Evolutionary conservation across 306 rosid species (phyloP).

Genomic region (Fragaria nilgerrensis): DNA sequence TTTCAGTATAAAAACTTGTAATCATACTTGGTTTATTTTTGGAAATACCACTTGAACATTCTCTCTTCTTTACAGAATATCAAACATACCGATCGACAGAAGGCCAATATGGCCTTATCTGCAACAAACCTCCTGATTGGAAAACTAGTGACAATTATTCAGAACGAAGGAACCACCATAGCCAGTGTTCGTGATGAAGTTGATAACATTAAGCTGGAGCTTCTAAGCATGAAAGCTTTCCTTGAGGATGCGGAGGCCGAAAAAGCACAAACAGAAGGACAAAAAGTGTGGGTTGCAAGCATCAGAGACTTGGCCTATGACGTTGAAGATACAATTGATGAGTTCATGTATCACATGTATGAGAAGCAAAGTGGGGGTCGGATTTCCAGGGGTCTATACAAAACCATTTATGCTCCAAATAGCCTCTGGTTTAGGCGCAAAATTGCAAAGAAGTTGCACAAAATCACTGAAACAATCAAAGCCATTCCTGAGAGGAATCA

Average conservation of each 20-base stretch:
- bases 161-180: too few species aligned
- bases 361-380: not conserved
- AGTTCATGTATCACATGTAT: slow-evolving; percentile 2
- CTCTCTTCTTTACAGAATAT: too few species aligned
- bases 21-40: too few species aligned
- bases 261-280: too few species aligned
- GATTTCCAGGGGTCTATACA: not conserved
- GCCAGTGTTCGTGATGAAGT: too few species aligned
- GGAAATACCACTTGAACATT: too few species aligned
- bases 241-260: not conserved
- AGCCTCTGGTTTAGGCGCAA: not conserved
- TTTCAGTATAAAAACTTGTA: too few species aligned
- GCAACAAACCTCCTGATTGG: too few species aligned
- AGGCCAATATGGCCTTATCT: too few species aligned
- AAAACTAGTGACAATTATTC: too few species aligned
- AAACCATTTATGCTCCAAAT: not conserved
- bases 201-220: too few species aligned
- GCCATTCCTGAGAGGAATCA: not conserved
- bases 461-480: not conserved
- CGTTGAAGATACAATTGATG: slow-evolving; percentile 12
- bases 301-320: not conserved
- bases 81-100: too few species aligned
- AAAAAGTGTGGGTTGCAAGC: not conserved
- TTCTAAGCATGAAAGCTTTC: not conserved
- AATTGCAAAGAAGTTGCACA: not conserved